A percentile compares a stretch with the other conserved stretches of the same genome.
These are phyloP conservation scores for Dothistroma pini DNA, from an alignment of 2,329 filamentous ascomycete genomes.

Conservation along the genomic window DNA sequence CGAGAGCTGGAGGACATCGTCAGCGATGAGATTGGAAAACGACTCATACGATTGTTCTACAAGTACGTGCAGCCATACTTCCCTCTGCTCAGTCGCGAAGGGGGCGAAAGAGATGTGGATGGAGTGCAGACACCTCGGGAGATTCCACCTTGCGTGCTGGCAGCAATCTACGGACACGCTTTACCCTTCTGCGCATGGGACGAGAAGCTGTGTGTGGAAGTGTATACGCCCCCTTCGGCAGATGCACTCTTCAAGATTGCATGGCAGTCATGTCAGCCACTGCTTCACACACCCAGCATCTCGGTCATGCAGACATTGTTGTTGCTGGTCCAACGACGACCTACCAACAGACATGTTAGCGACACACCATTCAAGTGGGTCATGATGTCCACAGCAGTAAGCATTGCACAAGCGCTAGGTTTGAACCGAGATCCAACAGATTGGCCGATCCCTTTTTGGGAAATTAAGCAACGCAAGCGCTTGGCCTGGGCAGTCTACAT, in stretches of 20 bases:
- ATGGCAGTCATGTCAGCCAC: constrained; percentile 31
- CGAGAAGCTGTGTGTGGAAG: constrained; percentile 37
- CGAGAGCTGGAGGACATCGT: constrained; percentile 34
- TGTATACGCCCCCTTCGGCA: constrained; percentile 34
- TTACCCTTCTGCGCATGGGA: constrained; percentile 46
- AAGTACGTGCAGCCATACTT: constrained; percentile 46
- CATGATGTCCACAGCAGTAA: constrained; percentile 41
- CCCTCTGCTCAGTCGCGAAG: constrained; percentile 40
- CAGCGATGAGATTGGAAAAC: constrained; percentile 32
- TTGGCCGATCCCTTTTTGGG: constrained; percentile 63
- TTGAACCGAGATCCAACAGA: constrained; percentile 58
- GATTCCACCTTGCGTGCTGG: constrained; percentile 39
- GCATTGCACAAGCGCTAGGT: constrained; percentile 56
- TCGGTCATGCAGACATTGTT: constrained; percentile 33
- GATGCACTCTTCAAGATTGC: constrained; percentile 34
- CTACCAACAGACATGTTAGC: constrained; percentile 34
- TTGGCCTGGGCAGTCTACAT: constrained; percentile 63
- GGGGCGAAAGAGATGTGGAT: constrained; percentile 30
- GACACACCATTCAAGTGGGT: constrained; percentile 36
- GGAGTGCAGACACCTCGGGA: constrained; percentile 32
- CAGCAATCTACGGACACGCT: constrained; percentile 44
- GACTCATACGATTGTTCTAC: constrained; percentile 41
- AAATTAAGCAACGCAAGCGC: constrained; percentile 58
- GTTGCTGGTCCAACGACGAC: constrained; percentile 33
- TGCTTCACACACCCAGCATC: constrained; percentile 33